Base-by-base conservation (phyloP, 331 rosid species). In the Cydonia oblonga region DNA sequence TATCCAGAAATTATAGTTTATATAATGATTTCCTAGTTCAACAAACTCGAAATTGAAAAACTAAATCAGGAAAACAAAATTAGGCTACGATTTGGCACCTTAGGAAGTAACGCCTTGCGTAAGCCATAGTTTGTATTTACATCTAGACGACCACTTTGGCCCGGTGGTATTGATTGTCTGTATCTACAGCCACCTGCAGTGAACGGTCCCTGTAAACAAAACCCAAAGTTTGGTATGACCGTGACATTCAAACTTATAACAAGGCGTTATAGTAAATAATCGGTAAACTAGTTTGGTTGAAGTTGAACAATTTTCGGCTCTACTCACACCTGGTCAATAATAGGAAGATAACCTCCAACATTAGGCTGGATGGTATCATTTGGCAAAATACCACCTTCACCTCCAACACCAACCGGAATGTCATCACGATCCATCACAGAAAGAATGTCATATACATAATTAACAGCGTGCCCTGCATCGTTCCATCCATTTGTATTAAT, bases 91-190 rank as follows among this genome's bases (percentile, higher is more conserved):
- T 30, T 59, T 1, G 42, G 14, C n/a, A 75, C 78, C 72, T 66
- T 72, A 22, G 78, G 78, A 23, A 75, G 78, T n/a, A 75, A 75
- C 7, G 78, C 64, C 70, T 38, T 65, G 53, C 78, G 72, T 6
- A 25, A 16, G 18, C 76, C 78, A 26, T 65, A 66, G 66, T 66
- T 54, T 33, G 78, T n/a, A 56, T 75, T 66, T 11, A 40, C 23
- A 57, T 53, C 71, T n/a, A 65, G 58, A 53, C 72, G 78, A 25
- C 78, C 72, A 25, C 26, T 1, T 19, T 51, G 46, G 10, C 79
- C 73, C 19, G 54, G 67, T n/a, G 73, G 74, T 38, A 75, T 58
- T 66, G 60, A 40, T 29, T 68, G 79, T 58, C 79, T 67, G 29
- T 75, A 67, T 68, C 73, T 40, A 23, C 79, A 75, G 16, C 42